Base-by-base conservation (phyloP, 108 stramenopile genomes). In the Thalassiosira profunda region DNA sequence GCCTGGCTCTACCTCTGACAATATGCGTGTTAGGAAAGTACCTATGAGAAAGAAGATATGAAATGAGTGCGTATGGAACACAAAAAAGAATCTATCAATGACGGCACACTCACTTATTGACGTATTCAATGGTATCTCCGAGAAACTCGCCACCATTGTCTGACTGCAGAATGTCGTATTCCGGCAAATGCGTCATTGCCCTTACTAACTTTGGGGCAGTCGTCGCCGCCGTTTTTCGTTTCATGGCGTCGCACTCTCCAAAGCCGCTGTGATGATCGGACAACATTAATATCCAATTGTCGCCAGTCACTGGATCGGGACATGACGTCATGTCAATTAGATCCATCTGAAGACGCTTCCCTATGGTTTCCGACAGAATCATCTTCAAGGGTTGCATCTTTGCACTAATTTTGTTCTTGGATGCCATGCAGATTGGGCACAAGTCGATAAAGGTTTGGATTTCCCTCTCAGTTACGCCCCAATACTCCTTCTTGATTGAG, bases 91-190 rank as follows among this genome's bases (percentile, higher is more conserved):
- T n/a, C n/a, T n/a, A n/a, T n/a, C n/a, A n/a, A n/a, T 23, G 45
- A 23, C 21, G 10, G 14, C 11, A 11, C 11, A 40, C 55, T 57
- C 35, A 57, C 55, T 57, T 29, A 10, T 37, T 31, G 7, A 57
- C 35, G n/a, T 15, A 31, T 7, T 57, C 12, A 8, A 14, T 8
- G 7, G 28, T 31, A 5, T 37, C 12, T 29, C 55, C 55, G 35
- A 57, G 55, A 29, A 57, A 57, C 35, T 57, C 55, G 12, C 35
- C 35, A 10, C 55, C 55, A 29, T 57, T 57, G 35, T 57, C 55
- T n/a, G 55, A 57, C 12, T 57, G 55, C 24, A 57, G 15, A 11
- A 57, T 57, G 33, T 57, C n/a, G 14, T 11, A 40, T 10, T 40
- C 38, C 11, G 38, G 38, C 11, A 40, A 40, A 14, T 10, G 14